A percentile compares a stretch with the other conserved stretches of the same genome.
Conservation (phyloP, 2,329 filamentous ascomycete species). For the Cercospora beticola region DNA sequence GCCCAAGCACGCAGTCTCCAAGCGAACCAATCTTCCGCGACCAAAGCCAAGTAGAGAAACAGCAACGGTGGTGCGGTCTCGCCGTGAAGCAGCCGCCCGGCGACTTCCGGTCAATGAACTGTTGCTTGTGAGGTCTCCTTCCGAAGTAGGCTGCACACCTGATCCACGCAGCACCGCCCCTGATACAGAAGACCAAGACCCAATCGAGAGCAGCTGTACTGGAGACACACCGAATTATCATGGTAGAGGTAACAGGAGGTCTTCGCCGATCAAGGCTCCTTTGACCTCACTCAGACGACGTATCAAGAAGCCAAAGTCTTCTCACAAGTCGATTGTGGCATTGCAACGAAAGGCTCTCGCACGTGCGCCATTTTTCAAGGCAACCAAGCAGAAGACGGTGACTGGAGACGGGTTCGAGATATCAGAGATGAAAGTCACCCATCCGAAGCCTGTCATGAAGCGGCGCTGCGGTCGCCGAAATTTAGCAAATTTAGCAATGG, state of each 20-base stretch:
- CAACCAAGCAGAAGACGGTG: not conserved
- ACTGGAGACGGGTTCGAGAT: conserved; percentile 29
- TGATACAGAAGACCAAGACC: conserved; percentile 19
- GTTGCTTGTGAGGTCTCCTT: conserved; percentile 17
- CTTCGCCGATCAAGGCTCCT: conserved; percentile 11
- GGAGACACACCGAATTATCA: not conserved
- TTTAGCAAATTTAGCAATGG: conserved; percentile 11
- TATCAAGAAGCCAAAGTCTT: conserved; percentile 22
- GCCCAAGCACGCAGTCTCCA: not conserved
- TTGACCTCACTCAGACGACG: conserved; percentile 29
- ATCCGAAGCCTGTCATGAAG: not conserved
- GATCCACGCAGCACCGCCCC: conserved; percentile 8
- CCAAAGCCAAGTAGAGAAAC: not conserved
- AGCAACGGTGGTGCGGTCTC: not conserved
- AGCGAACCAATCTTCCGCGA: too few relatives aligned
- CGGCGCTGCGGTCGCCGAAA: not conserved
- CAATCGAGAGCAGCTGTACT: conserved; percentile 21
- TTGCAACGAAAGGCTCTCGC: conserved; percentile 19
- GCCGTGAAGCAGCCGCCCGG: not conserved
- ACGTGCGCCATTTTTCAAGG: conserved; percentile 13
- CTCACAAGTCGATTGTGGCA: conserved; percentile 23
- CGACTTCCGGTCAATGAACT: conserved; percentile 27
- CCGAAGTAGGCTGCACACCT: not conserved
- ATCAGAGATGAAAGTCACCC: conserved; percentile 21
- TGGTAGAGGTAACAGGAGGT: not conserved